Conservation (phyloP, 345 rosid species). For the Durio zibethinus region DNA sequence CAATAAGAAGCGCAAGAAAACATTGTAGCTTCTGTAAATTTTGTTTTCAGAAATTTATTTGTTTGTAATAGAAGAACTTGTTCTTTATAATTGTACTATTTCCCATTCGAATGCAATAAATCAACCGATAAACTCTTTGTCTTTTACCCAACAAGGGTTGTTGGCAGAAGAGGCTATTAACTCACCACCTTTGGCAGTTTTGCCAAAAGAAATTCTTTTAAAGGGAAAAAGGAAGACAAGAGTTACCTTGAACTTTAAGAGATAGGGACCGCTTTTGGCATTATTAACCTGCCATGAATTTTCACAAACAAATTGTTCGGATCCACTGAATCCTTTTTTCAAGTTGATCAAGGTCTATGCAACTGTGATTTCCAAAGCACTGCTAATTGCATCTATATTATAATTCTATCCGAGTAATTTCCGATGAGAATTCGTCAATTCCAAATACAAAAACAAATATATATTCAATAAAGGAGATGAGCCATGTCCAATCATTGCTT, state of each 20-base stretch:
- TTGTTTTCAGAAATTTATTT: background rate
- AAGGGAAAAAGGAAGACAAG: background rate
- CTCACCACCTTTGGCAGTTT: background rate
- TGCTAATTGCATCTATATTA: background rate
- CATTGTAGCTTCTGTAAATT: conserved; percentile 19
- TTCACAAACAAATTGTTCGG: background rate
- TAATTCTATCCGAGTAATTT: background rate
- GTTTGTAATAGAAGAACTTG: conserved; percentile 18
- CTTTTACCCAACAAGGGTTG: background rate
- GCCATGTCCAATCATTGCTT: background rate
- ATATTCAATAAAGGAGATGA: background rate
- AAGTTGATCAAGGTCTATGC: background rate
- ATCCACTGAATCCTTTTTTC: background rate
- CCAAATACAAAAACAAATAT: background rate
- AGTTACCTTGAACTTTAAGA: background rate
- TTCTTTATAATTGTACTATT: background rate
- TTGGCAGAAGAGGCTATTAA: background rate
- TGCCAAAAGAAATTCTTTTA: background rate
- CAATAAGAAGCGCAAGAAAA: conserved; percentile 19
- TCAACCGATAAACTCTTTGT: background rate
- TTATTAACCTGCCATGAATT: background rate
- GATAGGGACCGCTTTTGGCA: conserved; percentile 7
- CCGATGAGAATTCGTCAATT: background rate
- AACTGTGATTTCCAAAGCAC: background rate
- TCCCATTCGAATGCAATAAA: conserved; percentile 6